phyloP scores from a whole-genome alignment of 129 eudicot genomes.

The Centrapalus pauciflorus region DNA sequence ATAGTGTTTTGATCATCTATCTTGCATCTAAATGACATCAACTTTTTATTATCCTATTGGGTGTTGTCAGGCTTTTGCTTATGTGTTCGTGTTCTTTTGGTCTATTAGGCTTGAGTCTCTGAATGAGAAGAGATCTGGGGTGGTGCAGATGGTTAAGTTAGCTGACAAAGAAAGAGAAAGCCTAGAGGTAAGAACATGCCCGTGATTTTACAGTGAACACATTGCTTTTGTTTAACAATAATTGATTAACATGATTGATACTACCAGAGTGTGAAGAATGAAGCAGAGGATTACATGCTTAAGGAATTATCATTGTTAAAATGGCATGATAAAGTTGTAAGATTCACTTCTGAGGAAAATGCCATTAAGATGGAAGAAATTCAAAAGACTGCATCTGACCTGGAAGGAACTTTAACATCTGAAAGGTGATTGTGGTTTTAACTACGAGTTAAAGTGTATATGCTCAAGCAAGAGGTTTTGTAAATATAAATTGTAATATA shows the following conservation, averaged over 20 bases:
- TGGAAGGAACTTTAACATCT: constrained; percentile 54
- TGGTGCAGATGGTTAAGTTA: constrained; percentile 94
- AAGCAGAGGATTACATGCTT: constrained; percentile 93
- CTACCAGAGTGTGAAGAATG: constrained; percentile 76
- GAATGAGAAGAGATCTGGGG: constrained; percentile 83
- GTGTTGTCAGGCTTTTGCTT: neutral
- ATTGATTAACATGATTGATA: constrained; percentile 1
- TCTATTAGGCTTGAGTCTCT: constrained; percentile 75
- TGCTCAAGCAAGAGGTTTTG: neutral
- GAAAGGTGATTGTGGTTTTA: constrained; percentile 52
- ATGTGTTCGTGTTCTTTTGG: neutral
- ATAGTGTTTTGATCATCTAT: too few relatives aligned
- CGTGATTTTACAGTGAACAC: neutral
- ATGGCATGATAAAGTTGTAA: constrained; percentile 92
- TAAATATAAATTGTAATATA: neutral
- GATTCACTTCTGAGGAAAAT: constrained; percentile 68
- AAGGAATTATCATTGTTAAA: constrained; percentile 74
- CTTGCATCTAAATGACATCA: neutral
- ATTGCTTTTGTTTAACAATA: neutral
- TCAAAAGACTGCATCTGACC: constrained; percentile 40
- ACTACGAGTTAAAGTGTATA: neutral
- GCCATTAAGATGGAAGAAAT: constrained; percentile 38
- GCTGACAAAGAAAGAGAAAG: constrained; percentile 96
- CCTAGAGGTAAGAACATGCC: constrained; percentile 53
- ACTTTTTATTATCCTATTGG: neutral